These are phyloP conservation scores for Carex myosuroides DNA, from an alignment of 176 grass and related monocot genomes.

Conservation along the genomic window DNA sequence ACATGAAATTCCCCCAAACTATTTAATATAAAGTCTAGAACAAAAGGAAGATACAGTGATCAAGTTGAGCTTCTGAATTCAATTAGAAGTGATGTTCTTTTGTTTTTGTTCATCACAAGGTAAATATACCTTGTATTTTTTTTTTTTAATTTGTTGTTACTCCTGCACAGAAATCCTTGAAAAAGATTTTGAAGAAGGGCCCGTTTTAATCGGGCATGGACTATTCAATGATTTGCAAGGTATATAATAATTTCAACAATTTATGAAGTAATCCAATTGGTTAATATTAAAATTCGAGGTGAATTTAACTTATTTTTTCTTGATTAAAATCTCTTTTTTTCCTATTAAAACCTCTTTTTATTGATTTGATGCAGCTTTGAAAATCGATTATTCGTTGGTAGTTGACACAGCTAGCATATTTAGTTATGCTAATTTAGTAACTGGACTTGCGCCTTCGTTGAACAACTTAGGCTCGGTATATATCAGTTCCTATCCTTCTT, in stretches of 20 bases:
- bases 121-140: neutral
- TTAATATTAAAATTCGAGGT: neutral
- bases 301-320: neutral
- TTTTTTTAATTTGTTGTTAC: neutral
- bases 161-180: conserved; percentile 62
- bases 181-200: conserved; percentile 56
- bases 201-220: conserved; percentile 70
- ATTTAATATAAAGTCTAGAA: neutral
- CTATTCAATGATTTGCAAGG: conserved; percentile 72
- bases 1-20: too few relatives aligned
- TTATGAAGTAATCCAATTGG: neutral
- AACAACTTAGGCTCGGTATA: conserved; percentile 74
- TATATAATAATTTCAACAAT: conserved; percentile 19
- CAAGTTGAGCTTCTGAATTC: neutral
- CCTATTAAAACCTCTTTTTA: too few relatives aligned
- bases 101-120: neutral
- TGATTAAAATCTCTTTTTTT: neutral
- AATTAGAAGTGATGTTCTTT: neutral
- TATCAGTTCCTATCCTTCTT: conserved; percentile 1
- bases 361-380: conserved; percentile 42
- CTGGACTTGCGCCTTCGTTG: conserved; percentile 39
- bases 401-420: conserved; percentile 86
- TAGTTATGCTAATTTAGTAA: conserved; percentile 43
- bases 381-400: conserved; percentile 58
- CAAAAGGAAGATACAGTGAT: too few relatives aligned